A percentile compares a stretch with the other conserved stretches of the same genome.
Evolutionary conservation across 2,329 filamentous ascomycete species (phyloP).

Genomic region (Bipolaris bicolor): DNA sequence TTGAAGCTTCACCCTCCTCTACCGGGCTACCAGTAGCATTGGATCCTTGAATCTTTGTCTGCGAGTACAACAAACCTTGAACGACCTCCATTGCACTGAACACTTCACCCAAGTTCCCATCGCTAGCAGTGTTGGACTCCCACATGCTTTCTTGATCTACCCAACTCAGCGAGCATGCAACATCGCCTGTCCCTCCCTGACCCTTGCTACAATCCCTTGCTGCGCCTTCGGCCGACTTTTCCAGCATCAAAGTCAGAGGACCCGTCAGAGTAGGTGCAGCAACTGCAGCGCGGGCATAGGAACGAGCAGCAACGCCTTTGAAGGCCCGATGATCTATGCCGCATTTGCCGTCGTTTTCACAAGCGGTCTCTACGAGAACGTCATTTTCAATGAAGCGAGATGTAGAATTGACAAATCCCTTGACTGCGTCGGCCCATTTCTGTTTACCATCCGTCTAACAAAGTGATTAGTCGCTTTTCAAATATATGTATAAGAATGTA

Average conservation of each 20-base stretch:
- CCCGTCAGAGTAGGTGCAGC: slow-evolving; percentile 28
- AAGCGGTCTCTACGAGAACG: slow-evolving; percentile 71
- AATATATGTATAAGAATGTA: neutral
- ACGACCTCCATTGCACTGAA: slow-evolving; percentile 32
- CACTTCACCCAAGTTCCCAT: slow-evolving; percentile 26
- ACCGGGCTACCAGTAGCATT: slow-evolving; percentile 3
- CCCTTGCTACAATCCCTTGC: slow-evolving; percentile 20
- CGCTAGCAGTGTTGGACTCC: slow-evolving; percentile 11
- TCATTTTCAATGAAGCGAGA: slow-evolving; percentile 53
- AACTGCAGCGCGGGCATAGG: slow-evolving; percentile 30
- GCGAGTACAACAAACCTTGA: slow-evolving; percentile 30
- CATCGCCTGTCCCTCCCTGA: neutral
- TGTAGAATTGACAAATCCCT: slow-evolving; percentile 39
- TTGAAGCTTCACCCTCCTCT: slow-evolving; percentile 7
- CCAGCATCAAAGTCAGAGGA: slow-evolving; percentile 21
- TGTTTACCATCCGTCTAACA: slow-evolving; percentile 30
- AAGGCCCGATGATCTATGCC: slow-evolving; percentile 69
- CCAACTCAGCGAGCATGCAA: neutral
- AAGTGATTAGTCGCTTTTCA: neutral
- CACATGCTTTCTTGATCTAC: neutral
- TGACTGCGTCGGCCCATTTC: slow-evolving; percentile 30
- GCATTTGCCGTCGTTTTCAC: slow-evolving; percentile 64
- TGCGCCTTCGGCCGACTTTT: slow-evolving; percentile 31
- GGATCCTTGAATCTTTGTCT: slow-evolving; percentile 12
- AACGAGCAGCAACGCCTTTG: slow-evolving; percentile 55